Evolutionary conservation across 352 stramenopile species (phyloP).

Genomic region (Blastocystis sp.): DNA sequence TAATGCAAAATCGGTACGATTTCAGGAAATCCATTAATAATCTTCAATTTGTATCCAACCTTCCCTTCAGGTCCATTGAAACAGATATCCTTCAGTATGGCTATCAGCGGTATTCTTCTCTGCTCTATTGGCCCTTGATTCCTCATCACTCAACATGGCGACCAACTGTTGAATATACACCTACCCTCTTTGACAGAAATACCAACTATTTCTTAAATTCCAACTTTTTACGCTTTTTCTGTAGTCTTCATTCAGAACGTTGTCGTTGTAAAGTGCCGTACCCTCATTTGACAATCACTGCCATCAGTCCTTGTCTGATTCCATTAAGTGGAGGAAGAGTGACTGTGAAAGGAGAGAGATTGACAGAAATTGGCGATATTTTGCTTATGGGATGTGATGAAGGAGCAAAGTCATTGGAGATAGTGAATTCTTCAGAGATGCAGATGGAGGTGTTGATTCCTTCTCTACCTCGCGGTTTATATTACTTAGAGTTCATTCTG

Average conservation of each 20-base stretch:
- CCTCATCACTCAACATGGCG: background rate
- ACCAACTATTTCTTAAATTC: conserved; percentile 1
- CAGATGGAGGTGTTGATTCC: conserved; percentile 3
- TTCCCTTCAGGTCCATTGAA: background rate
- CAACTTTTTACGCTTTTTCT: conserved; percentile 44
- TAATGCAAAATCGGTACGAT: conserved; percentile 36
- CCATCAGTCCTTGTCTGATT: background rate
- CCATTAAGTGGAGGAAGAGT: background rate
- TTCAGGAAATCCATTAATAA: conserved; percentile 18
- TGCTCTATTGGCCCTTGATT: background rate
- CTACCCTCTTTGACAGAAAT: background rate
- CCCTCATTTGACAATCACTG: background rate
- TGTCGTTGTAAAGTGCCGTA: background rate
- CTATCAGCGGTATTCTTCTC: background rate
- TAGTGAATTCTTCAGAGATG: background rate
- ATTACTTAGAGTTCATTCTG: background rate
- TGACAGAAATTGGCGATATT: background rate
- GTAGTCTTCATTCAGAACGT: background rate
- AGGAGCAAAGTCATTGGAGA: background rate
- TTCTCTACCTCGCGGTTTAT: background rate
- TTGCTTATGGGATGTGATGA: background rate
- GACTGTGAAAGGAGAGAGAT: background rate
- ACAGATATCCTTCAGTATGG: background rate
- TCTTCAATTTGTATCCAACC: background rate
- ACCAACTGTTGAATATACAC: background rate